Evolutionary conservation across 2,329 filamentous ascomycete genomes (phyloP), one percentile per base, ranked within the genome.

Genomic region (Penicillium glabrum): DNA sequence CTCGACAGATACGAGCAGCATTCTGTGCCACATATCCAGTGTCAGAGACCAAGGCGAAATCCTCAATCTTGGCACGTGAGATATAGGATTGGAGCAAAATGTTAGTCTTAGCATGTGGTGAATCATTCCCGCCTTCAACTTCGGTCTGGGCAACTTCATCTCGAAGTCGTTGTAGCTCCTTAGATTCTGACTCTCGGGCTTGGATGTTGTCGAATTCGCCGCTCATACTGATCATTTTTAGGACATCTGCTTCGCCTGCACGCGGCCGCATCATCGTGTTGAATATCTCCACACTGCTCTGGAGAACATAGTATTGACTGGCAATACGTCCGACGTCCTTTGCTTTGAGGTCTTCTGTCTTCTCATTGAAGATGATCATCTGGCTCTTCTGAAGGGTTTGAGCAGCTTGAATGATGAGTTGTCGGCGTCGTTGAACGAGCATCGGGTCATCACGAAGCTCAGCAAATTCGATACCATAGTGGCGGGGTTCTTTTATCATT

Each of bases 341-440:
- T 58, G 92, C 90, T 57, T 91, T 87, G 9, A 99, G 84, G 67
- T 97, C 93, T 65, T 97, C 93, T 0, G 93, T 99, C 19, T 82
- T 85, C 69, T 98, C 95, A 64, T 99, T 97, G 80, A 93, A 99
- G 55, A 99, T 95, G 68, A 99, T 95, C 96, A 99, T 99, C 75
- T 99, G 95, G 65, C 91, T 96, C 69, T 93, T 84, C 69, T 97
- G 93, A 44, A 99, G 79, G 5, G 91, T 90, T 44, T 88, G 83
- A 0, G 95, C 95, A 24, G 95, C 95, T 66, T 96, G 88, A 45
- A 96, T 92, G 53, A 95, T 89, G 51, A 99, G 80, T 62, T 95
- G 88, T 3, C 93, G 86, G 51, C 95, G 86, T 64, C 93, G 84
- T 69, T 95, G 89, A 2, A 97, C 91, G 26, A 99, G 83, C 57